A percentile compares a stretch with the other conserved stretches of the same genome.
Conservation (phyloP, 2,329 filamentous ascomycete genomes). For the Cladosporium sp. region DNA sequence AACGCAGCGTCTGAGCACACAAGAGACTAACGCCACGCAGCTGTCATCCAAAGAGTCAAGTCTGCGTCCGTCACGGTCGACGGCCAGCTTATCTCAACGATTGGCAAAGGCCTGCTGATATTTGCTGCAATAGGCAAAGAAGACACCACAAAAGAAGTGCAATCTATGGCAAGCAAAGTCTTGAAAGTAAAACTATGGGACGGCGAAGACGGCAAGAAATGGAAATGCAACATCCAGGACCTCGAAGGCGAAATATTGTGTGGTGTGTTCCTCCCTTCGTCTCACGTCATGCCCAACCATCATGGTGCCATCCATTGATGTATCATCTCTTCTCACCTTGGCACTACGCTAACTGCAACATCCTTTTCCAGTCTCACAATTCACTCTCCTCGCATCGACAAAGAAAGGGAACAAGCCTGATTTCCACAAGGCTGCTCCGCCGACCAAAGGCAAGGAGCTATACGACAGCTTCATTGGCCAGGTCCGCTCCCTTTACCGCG, state of each 20-base stretch:
- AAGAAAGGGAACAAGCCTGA: slow-evolving; percentile 95
- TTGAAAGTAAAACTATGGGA: slow-evolving; percentile 91
- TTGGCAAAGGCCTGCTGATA: slow-evolving; percentile 83
- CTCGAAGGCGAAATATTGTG: slow-evolving; percentile 91
- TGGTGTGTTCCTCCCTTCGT: slow-evolving; percentile 52
- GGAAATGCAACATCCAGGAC: slow-evolving; percentile 86
- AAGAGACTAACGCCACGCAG: slow-evolving; percentile 45
- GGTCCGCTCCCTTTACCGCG: slow-evolving; percentile 66
- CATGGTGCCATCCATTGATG: slow-evolving; percentile 5
- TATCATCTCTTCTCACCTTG: background rate
- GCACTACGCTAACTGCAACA: background rate
- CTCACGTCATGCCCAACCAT: background rate
- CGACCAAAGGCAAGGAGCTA: slow-evolving; percentile 71
- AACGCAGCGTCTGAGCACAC: background rate
- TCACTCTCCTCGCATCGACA: slow-evolving; percentile 87
- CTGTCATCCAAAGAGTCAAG: slow-evolving; percentile 86
- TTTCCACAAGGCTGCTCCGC: slow-evolving; percentile 82
- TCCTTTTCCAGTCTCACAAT: slow-evolving; percentile 75
- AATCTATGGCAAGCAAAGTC: slow-evolving; percentile 77
- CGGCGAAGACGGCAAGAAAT: slow-evolving; percentile 72
- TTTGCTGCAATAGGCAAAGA: slow-evolving; percentile 87
- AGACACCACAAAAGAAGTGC: slow-evolving; percentile 84
- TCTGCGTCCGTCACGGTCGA: slow-evolving; percentile 96
- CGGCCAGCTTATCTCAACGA: slow-evolving; percentile 81
- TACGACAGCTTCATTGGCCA: slow-evolving; percentile 81